These are phyloP conservation scores for Aspergillus neoniger DNA, from an alignment of 2,329 filamentous ascomycete genomes.

Conservation along the genomic window DNA sequence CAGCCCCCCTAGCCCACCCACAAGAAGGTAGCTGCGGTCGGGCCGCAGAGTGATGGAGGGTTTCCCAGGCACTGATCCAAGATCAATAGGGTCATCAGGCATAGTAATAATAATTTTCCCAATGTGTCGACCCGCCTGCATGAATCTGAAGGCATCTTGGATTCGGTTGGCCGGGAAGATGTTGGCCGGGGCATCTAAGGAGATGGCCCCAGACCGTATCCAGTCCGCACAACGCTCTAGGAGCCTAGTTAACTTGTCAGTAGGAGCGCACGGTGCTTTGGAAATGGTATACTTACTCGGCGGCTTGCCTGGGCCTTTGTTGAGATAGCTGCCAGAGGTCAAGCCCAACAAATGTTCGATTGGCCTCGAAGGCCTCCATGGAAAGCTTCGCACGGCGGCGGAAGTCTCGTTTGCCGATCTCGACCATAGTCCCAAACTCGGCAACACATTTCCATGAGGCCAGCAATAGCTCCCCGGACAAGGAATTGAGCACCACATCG, in stretches of 20 bases:
- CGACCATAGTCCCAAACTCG: conserved; percentile 24
- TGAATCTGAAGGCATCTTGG: conserved; percentile 29
- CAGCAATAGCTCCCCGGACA: conserved; percentile 31
- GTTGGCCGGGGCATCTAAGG: neutral
- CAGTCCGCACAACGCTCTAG: neutral
- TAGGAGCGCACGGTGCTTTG: neutral
- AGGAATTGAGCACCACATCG: conserved; percentile 32
- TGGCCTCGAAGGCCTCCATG: conserved; percentile 22
- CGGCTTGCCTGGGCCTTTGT: neutral
- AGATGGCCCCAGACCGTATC: neutral
- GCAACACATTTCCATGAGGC: conserved; percentile 31
- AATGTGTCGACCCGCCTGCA: conserved; percentile 38
- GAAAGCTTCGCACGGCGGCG: conserved; percentile 7
- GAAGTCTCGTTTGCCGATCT: conserved; percentile 22
- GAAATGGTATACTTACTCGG: neutral
- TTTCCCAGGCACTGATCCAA: neutral
- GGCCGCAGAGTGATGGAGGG: neutral
- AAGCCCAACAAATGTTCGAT: conserved; percentile 16
- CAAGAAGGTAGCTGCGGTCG: neutral
- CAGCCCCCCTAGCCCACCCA: neutral
- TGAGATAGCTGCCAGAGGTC: conserved; percentile 1
- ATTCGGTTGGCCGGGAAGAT: neutral
- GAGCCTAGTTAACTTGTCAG: neutral
- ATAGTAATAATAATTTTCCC: conserved; percentile 44
- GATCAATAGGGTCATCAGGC: neutral